Conservation (phyloP, 1,139 yeast genomes). For the Pichia terricola region DNA sequence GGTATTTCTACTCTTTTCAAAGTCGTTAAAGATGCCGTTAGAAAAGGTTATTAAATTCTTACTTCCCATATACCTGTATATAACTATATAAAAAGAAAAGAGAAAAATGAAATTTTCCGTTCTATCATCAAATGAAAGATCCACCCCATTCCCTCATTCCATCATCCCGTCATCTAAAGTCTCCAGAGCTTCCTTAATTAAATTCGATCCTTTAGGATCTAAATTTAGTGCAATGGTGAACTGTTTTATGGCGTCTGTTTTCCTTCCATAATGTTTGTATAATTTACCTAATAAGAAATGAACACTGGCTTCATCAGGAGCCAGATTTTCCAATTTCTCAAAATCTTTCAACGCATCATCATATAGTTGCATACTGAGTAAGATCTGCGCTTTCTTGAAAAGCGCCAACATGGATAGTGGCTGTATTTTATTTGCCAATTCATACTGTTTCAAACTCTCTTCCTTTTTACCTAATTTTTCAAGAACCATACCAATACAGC, state of each 20-base stretch:
- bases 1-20: slow-evolving; percentile 38
- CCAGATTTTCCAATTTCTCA: slow-evolving; percentile 59
- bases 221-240: slow-evolving; percentile 84
- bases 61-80: neutral
- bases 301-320: slow-evolving; percentile 93
- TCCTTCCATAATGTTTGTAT: slow-evolving; percentile 67
- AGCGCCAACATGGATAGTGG: slow-evolving; percentile 81
- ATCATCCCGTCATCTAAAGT: slow-evolving; percentile 21
- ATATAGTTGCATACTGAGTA: slow-evolving; percentile 63
- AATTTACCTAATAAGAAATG: slow-evolving; percentile 84
- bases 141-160: neutral
- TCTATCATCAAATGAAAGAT: neutral
- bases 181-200: slow-evolving; percentile 80
- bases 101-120: neutral
- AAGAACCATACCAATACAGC: slow-evolving; percentile 91
- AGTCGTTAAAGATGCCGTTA: slow-evolving; percentile 41
- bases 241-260: slow-evolving; percentile 71
- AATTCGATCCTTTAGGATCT: slow-evolving; percentile 88
- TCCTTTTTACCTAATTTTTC: slow-evolving; percentile 65
- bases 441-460: slow-evolving; percentile 75
- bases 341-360: slow-evolving; percentile 67
- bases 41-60: slow-evolving; percentile 38
- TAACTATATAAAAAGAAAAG: neutral
- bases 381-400: slow-evolving; percentile 79
- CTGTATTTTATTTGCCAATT: slow-evolving; percentile 73